phyloP scores from a whole-genome alignment of 83 land plant genomes.

The Picea abies region DNA sequence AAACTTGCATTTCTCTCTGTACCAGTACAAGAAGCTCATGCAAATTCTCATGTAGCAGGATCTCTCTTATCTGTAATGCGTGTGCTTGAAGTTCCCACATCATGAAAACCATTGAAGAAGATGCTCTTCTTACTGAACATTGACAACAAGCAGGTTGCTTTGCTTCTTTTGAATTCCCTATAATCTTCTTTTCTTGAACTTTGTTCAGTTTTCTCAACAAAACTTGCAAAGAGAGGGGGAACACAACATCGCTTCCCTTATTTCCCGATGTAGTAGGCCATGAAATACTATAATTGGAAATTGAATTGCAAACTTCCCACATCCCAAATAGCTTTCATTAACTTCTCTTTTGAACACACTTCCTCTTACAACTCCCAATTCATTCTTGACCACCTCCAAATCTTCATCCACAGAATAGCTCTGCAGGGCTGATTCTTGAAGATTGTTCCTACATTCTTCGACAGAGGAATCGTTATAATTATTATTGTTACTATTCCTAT shows the following conservation, averaged over 20 bases:
- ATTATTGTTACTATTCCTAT: background rate
- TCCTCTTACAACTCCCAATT: background rate
- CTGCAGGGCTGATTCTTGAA: conserved; percentile 18
- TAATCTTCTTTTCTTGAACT: background rate
- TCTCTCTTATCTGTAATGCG: conserved; percentile 1
- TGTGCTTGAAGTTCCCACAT: conserved; percentile 11
- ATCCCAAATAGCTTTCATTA: background rate
- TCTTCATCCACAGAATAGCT: background rate
- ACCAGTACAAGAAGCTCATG: conserved; percentile 1
- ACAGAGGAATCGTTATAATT: background rate
- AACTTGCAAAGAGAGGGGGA: conserved; percentile 3
- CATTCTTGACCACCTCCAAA: background rate
- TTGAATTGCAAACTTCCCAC: conserved; percentile 24
- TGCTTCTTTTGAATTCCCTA: background rate
- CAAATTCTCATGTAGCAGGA: conserved; percentile 1
- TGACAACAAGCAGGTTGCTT: background rate
- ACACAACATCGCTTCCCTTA: background rate
- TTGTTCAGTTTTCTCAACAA: background rate
- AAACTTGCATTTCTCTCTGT: conserved; percentile 20
- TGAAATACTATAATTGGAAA: conserved; percentile 18
- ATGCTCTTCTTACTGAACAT: conserved; percentile 17
- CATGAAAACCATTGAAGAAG: conserved; percentile 24
- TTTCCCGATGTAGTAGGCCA: background rate
- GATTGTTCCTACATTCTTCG: conserved; percentile 14
- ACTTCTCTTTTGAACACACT: background rate